phyloP scores from a whole-genome alignment of 1,139 yeast genomes.

The Entelexis sorbosivorans region DNA sequence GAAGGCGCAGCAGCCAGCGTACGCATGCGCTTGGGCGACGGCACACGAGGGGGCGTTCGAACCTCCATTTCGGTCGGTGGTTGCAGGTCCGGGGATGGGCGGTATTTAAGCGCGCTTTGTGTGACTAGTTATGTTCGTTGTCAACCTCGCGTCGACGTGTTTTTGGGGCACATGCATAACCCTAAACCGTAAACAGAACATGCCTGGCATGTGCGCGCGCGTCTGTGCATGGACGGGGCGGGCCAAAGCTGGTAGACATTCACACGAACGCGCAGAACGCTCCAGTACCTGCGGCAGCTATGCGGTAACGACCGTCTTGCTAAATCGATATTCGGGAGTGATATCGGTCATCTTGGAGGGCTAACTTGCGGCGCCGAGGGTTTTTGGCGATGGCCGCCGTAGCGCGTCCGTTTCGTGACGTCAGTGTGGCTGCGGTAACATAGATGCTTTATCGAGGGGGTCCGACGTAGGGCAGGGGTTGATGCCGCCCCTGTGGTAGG shows the following conservation, averaged over 20 bases:
- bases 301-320: not conserved
- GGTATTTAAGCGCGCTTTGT: not conserved
- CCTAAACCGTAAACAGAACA: not conserved
- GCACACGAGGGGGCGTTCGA: slow-evolving; percentile 6
- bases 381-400: not conserved
- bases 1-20: slow-evolving; percentile 10
- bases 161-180: slow-evolving; percentile 6
- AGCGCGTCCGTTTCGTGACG: not conserved
- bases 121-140: not conserved
- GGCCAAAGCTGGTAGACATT: not conserved
- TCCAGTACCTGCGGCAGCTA: not conserved
- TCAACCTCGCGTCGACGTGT: slow-evolving; percentile 8
- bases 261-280: not conserved
- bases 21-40: slow-evolving; percentile 2
- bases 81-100: not conserved
- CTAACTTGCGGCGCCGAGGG: not conserved
- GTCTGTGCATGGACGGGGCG: slow-evolving; percentile 2
- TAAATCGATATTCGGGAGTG: not conserved
- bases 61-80: not conserved
- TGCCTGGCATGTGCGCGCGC: not conserved
- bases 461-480: not conserved
- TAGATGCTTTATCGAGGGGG: not conserved
- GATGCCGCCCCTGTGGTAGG: not conserved
- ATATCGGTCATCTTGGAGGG: not conserved
- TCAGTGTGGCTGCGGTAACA: not conserved